Evolutionary conservation across 345 rosid species (phyloP), one percentile per base, ranked within the genome.

Genomic region (Eucalyptus melliodora): DNA sequence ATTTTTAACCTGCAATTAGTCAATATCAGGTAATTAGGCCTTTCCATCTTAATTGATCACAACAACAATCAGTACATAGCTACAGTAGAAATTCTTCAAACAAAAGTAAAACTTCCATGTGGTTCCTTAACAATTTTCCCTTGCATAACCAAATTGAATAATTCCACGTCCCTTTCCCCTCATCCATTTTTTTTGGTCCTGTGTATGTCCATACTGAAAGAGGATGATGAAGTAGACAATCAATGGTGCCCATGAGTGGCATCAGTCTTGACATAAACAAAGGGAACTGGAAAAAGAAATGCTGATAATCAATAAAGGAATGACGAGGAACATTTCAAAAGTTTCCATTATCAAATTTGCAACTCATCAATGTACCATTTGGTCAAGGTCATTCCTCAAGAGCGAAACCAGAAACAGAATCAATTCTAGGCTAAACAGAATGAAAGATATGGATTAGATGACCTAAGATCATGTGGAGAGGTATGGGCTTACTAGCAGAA

Each of bases 171-270:
- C 99, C 94, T 98, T 98, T 82, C 99, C 99, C 90, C 91, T 95
- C 99, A 97, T 96, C 98, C 99, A 95, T 92, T 96, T 96, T 96
- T 5, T 89, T 89, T 3, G 99, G 99, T 86, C 98, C 98, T 21
- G 96, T 86, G 89, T 91, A 97, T 11, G 98, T 96, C 86, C 95
- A 93, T 27, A 90, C 99, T 97, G 93, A 27, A 69, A 26, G 90
- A 82, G 88, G 69, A 89, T 55, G 59, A 90, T 86, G 86, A 31
- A 89, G 53, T 62, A 47, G 50, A 16, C 34, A 4, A 67, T 65
- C 77, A 65, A 15, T n/a, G 10, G 17, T 90, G 49, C 47, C 80
- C 7, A 30, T 60, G 77, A 65, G 37, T n/a, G 37, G 17, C 17
- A 34, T 44, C 51, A 34, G 49, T 55, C 80, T 87, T 31, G 27